Percentiles rank a stretch among this genome's conserved stretches.
Evolutionary conservation across 441 rosid species (phyloP).

Genomic region (Jatropha podagrica): DNA sequence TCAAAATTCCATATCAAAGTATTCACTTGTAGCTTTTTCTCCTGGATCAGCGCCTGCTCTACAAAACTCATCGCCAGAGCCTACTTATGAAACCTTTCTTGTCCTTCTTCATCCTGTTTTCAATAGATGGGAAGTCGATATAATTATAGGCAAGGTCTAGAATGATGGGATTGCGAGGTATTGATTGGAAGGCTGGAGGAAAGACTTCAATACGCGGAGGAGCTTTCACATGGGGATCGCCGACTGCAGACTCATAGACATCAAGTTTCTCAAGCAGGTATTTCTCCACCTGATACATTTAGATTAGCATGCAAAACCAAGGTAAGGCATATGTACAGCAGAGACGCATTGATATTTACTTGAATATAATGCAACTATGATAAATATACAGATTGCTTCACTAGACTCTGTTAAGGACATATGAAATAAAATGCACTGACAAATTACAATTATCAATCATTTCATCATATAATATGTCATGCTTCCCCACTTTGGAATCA

Average conservation of each 20-base stretch:
- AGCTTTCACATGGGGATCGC: slow-evolving; percentile 61
- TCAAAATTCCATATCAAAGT: not conserved
- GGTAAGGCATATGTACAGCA: not conserved
- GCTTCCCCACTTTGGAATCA: not conserved
- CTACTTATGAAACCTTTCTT: slow-evolving; percentile 78
- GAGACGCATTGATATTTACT: not conserved
- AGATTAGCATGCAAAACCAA: slow-evolving; percentile 11
- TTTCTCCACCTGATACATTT: slow-evolving; percentile 59
- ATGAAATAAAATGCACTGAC: not conserved
- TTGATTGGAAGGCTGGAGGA: slow-evolving; percentile 74
- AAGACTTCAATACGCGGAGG: slow-evolving; percentile 70
- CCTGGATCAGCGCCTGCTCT: not conserved
- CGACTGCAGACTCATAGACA: slow-evolving; percentile 72
- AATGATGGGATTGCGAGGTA: slow-evolving; percentile 82
- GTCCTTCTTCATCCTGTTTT: slow-evolving; percentile 81
- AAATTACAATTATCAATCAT: not conserved
- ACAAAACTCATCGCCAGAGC: slow-evolving; percentile 51
- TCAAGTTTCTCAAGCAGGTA: slow-evolving; percentile 80
- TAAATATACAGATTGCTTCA: not conserved
- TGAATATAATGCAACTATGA: not conserved
- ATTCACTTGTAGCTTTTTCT: not conserved
- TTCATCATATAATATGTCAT: not conserved
- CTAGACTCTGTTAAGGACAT: not conserved
- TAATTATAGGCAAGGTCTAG: slow-evolving; percentile 68
- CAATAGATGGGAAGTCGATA: slow-evolving; percentile 80